Evolutionary conservation across 228 moss, liverwort and hornwort species (phyloP), one percentile per base, ranked within the genome.

Genomic region (Sphagnum fallax): DNA sequence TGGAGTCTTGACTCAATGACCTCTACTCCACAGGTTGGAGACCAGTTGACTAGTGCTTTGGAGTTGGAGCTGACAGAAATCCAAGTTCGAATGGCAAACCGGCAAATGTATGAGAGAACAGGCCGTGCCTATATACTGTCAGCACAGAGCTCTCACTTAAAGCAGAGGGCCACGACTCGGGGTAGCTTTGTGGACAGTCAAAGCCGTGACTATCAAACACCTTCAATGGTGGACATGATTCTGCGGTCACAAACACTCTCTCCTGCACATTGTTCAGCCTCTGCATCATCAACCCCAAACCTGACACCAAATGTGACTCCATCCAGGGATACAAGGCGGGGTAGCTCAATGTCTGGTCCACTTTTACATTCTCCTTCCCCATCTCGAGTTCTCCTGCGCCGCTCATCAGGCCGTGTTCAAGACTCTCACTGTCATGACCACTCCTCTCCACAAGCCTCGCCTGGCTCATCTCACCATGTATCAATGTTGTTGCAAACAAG

Each of bases 51-150:
- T 47, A 47, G 63, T 47, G 69, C 67, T 52, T 68, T 83, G 74
- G 83, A 83, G 18, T 50, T 70, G 16, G 83, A 83, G 63, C 65
- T 83, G 53, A 52, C 68, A 67, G 74, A 75, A 65, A 83, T 83
- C 32, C 79, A 83, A 64, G 62, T 63, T 8, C 71, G 83, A 66
- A 71, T 83, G 69, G 71, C 79, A 52, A 79, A 77, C 67, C 67
- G 71, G 52, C 79, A 79, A 64, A 72, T 74, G 59, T 83, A 83
- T 52, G 79, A 83, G 51, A 76, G 83, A 68, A 67, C 79, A n/a
- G 83, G 83, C 49, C 76, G 83, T 63, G 76, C 83, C 8, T 83
- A 83, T 62, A 53, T 79, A 18, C 79, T 79, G 51, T 83, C 83
- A 16, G 79, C 79, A 10, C 79, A 79, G 72, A 83, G 83, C 66